Evolutionary conservation across 805 yeast species (phyloP), one percentile per base, ranked within the genome.

Genomic region (Torulaspora franciscae): DNA sequence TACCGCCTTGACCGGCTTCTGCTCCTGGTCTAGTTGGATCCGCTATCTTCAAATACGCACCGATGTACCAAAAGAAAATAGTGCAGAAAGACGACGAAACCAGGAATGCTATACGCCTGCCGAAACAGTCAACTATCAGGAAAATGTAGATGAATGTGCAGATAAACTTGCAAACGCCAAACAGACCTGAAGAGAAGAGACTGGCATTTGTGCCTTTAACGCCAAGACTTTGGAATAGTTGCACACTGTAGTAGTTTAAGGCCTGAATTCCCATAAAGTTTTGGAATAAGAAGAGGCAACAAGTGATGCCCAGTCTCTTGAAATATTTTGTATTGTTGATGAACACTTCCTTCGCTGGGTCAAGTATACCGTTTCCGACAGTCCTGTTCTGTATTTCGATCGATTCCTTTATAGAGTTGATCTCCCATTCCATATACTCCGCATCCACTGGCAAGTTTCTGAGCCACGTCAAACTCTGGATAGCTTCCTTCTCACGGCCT

Each of bases 171-270:
- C 75, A 62, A 29, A 75, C 62, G 24, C 81, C 81, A 57, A 75
- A 75, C 43, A 76, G 62, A 42, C 81, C 81, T 6, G 80, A 75
- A 3, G 80, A 73, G 14, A 73, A 66, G 35, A 77, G 64, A 2
- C 72, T 70, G 1, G 77, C 70, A 38, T 70, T 64, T 6, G 70
- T 57, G 1, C 78, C 75, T 27, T 58, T 57, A 14, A 76, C 68
- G 13, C 81, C 81, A 46, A 76, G 65, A 3, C 77, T 67, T 48
- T 69, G 62, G 60, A 76, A 74, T 34, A 77, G 66, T 7, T 71
- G 67, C 19, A 79, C 79, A n/a, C 80, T 73, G 56, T 76, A 77
- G 56, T 77, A 77, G 36, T 71, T 74, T 41, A 75, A 66, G 32
- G 78, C 76, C 49, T 74, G 69, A 52, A 76, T 72, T 29, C 79